Conservation (phyloP, 2,329 filamentous ascomycete species). For the Hymenoscyphus repandus region DNA sequence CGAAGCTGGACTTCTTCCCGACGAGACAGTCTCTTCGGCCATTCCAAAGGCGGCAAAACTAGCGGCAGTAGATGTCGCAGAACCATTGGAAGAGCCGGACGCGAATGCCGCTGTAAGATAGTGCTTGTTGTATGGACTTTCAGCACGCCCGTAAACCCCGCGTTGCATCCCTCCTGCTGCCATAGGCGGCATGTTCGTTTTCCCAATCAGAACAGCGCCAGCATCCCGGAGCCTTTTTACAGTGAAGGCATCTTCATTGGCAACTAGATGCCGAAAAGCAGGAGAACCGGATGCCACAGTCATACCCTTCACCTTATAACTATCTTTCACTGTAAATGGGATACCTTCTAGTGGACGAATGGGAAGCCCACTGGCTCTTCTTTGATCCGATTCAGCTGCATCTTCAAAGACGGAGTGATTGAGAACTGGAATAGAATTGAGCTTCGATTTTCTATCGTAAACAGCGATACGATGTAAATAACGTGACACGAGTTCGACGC, state of each 20-base stretch:
- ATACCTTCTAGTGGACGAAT: slow-evolving; percentile 42
- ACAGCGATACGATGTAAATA: slow-evolving; percentile 43
- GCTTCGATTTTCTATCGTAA: slow-evolving; percentile 39
- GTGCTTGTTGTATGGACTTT: slow-evolving; percentile 49
- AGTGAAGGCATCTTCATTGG: slow-evolving; percentile 48
- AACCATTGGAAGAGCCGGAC: slow-evolving; percentile 54
- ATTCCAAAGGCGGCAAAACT: slow-evolving; percentile 49
- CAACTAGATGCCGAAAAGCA: slow-evolving; percentile 44
- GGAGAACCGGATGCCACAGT: slow-evolving; percentile 49
- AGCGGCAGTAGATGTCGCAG: slow-evolving; percentile 44
- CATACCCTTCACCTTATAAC: slow-evolving; percentile 48
- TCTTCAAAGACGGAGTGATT: slow-evolving; percentile 42
- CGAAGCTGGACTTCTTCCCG: slow-evolving; percentile 49
- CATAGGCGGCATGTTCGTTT: slow-evolving; percentile 57
- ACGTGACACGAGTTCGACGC: slow-evolving; percentile 40
- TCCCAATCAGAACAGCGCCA: slow-evolving; percentile 47
- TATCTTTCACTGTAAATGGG: slow-evolving; percentile 53
- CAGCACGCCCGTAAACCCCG: slow-evolving; percentile 50
- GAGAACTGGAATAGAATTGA: slow-evolving; percentile 45
- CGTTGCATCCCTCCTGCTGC: slow-evolving; percentile 54
- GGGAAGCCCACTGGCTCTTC: slow-evolving; percentile 29
- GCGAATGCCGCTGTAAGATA: slow-evolving; percentile 51
- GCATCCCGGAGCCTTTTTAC: slow-evolving; percentile 42
- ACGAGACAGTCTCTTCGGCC: slow-evolving; percentile 51
- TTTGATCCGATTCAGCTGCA: slow-evolving; percentile 41